Conservation (phyloP, 1,284 basidiomycete genomes). For the Tilletia horrida region DNA sequence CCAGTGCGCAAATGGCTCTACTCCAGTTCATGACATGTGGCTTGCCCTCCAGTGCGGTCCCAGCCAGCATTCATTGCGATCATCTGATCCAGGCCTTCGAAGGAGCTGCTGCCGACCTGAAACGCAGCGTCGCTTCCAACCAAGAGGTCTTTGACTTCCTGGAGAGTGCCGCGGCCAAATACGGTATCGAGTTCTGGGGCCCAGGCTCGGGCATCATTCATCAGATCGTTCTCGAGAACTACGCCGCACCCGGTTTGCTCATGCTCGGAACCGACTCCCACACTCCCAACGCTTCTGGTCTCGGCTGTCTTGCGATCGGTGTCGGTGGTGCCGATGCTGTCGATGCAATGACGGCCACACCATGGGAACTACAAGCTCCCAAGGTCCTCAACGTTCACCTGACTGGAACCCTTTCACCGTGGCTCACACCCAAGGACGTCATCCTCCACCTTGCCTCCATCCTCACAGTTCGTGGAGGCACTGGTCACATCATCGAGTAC, state of each 20-base stretch:
- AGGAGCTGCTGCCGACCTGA: slow-evolving; percentile 76
- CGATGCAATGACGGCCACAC: slow-evolving; percentile 94
- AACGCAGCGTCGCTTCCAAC: slow-evolving; percentile 81
- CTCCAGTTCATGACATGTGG: slow-evolving; percentile 99
- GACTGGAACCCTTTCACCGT: slow-evolving; percentile 80
- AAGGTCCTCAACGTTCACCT: slow-evolving; percentile 77
- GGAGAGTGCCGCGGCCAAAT: slow-evolving; percentile 88
- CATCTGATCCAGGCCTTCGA: slow-evolving; percentile 65
- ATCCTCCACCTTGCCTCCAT: slow-evolving; percentile 91
- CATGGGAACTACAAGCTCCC: slow-evolving; percentile 97
- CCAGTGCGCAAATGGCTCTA: slow-evolving; percentile 99
- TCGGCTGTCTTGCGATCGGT: slow-evolving; percentile 96
- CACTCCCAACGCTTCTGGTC: slow-evolving; percentile 95
- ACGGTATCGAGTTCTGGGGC: slow-evolving; percentile 81
- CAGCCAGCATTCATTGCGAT: slow-evolving; percentile 88
- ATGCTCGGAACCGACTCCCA: slow-evolving; percentile 78
- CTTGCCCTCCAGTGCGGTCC: slow-evolving; percentile 77
- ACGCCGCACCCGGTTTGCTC: slow-evolving; percentile 70
- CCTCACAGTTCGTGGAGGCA: slow-evolving; percentile 93
- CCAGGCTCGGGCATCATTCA: slow-evolving; percentile 84
- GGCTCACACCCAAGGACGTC: slow-evolving; percentile 95
- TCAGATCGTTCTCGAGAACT: slow-evolving; percentile 95
- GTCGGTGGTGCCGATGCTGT: slow-evolving; percentile 99
- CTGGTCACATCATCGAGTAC: slow-evolving; percentile 93
- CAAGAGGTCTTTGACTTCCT: slow-evolving; percentile 98